A percentile compares a stretch with the other conserved stretches of the same genome.
These are phyloP conservation scores for Populus alba DNA, from an alignment of 345 rosid genomes.

Conservation along the genomic window DNA sequence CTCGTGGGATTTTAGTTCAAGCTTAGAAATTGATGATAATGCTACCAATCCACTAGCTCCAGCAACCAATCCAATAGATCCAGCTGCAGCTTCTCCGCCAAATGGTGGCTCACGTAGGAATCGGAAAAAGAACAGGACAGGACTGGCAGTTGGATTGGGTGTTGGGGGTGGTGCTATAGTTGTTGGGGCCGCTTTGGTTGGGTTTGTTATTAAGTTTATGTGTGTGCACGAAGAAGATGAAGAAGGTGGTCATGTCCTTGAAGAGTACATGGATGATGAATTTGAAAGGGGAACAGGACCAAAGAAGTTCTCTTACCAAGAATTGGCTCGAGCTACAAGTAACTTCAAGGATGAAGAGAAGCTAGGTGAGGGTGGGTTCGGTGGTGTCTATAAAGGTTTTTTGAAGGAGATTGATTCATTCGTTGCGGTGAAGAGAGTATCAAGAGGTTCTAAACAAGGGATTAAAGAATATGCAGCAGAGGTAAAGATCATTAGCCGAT, in stretches of 20 bases:
- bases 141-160: no score
- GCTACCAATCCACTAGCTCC: no score
- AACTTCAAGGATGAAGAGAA: constrained; percentile 39
- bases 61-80: no score
- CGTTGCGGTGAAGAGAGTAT: constrained; percentile 57
- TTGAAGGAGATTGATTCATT: constrained; percentile 10
- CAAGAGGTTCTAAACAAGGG: constrained; percentile 43
- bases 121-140: no score
- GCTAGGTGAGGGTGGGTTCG: constrained; percentile 59
- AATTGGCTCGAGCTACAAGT: no score
- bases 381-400: constrained; percentile 52
- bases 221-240: not conserved
- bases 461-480: constrained; percentile 46
- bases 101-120: no score
- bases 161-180: not conserved
- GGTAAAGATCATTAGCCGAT: constrained; percentile 50
- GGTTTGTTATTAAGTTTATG: not conserved
- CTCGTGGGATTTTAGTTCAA: not conserved
- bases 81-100: no score
- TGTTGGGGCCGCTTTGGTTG: not conserved
- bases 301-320: no score
- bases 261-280: constrained; percentile 35
- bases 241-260: not conserved
- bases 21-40: not conserved
- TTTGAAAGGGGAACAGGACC: constrained; percentile 48